phyloP scores from a whole-genome alignment of 2,329 filamentous ascomycete species.

The Nannizzia gypsea region DNA sequence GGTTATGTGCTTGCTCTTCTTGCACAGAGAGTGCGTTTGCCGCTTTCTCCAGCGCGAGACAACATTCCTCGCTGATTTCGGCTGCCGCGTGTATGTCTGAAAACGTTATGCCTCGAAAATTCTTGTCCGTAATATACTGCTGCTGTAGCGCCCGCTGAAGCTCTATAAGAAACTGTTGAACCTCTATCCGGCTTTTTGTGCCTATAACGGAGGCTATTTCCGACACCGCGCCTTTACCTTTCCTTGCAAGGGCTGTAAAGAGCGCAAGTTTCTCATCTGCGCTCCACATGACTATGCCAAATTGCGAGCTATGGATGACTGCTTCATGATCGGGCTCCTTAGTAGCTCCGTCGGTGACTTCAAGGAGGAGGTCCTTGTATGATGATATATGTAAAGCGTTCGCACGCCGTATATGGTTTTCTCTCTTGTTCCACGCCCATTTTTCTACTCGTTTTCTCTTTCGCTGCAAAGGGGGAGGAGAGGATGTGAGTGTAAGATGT shows the following conservation, averaged over 20 bases:
- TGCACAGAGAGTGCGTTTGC: slow-evolving; percentile 54
- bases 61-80: slow-evolving; percentile 59
- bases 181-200: slow-evolving; percentile 64
- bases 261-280: slow-evolving; percentile 57
- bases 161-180: slow-evolving; percentile 55
- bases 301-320: slow-evolving; percentile 38
- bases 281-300: slow-evolving; percentile 62
- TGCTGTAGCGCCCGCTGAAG: slow-evolving; percentile 43
- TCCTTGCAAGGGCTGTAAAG: slow-evolving; percentile 52
- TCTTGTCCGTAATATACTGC: slow-evolving; percentile 26
- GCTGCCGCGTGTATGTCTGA: slow-evolving; percentile 57
- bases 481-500: slow-evolving; percentile 10
- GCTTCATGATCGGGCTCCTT: slow-evolving; percentile 8
- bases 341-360: slow-evolving; percentile 39
- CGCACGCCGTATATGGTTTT: neutral
- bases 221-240: slow-evolving; percentile 51
- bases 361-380: slow-evolving; percentile 44
- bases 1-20: slow-evolving; percentile 53
- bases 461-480: slow-evolving; percentile 1
- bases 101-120: slow-evolving; percentile 32
- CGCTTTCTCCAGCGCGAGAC: slow-evolving; percentile 52
- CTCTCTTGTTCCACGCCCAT: slow-evolving; percentile 4
- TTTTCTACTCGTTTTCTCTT: neutral
- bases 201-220: slow-evolving; percentile 52
- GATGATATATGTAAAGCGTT: slow-evolving; percentile 9